Percentiles rank a stretch among this genome's conserved stretches.
Evolutionary conservation across 495 filamentous ascomycete genomes (phyloP).

Genomic region (Aspergillus diversus): DNA sequence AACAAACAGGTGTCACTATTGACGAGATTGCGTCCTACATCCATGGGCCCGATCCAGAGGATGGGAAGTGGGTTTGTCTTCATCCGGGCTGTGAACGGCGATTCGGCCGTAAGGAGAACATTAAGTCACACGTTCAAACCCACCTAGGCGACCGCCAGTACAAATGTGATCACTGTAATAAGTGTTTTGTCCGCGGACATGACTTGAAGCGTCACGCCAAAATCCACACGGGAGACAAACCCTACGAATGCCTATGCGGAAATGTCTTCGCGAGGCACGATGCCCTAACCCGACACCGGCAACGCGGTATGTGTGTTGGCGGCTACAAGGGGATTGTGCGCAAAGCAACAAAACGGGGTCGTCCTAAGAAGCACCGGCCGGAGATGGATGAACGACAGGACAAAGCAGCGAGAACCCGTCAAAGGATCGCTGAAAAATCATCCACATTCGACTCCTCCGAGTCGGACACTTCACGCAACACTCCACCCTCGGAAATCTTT

Average conservation of each 20-base stretch:
- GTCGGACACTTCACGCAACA: constrained; percentile 35
- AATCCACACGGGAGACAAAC: constrained; percentile 92
- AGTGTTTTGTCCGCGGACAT: constrained; percentile 95
- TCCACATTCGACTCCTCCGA: constrained; percentile 39
- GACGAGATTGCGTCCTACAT: constrained; percentile 90
- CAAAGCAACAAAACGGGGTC: constrained; percentile 67
- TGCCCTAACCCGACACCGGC: constrained; percentile 89
- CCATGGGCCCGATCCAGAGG: constrained; percentile 70
- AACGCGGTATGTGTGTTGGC: constrained; percentile 92
- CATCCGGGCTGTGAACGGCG: constrained; percentile 79
- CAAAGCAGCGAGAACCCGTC: constrained; percentile 59
- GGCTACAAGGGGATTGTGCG: constrained; percentile 83
- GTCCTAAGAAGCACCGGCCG: constrained; percentile 66
- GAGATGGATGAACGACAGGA: constrained; percentile 68
- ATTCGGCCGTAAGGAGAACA: constrained; percentile 95
- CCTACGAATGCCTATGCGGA: constrained; percentile 88
- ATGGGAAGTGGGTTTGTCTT: constrained; percentile 82
- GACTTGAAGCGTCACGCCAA: constrained; percentile 96
- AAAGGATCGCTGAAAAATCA: constrained; percentile 46
- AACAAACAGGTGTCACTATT: constrained; percentile 77
- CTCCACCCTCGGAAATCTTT: constrained; percentile 39
- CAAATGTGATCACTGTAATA: constrained; percentile 83
- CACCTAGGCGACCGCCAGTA: constrained; percentile 95
- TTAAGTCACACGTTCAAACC: constrained; percentile 96
- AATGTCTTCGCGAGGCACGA: constrained; percentile 92